phyloP scores from a whole-genome alignment of 2,329 filamentous ascomycete species.

The Neophaeococcomyces mojaviensis region DNA sequence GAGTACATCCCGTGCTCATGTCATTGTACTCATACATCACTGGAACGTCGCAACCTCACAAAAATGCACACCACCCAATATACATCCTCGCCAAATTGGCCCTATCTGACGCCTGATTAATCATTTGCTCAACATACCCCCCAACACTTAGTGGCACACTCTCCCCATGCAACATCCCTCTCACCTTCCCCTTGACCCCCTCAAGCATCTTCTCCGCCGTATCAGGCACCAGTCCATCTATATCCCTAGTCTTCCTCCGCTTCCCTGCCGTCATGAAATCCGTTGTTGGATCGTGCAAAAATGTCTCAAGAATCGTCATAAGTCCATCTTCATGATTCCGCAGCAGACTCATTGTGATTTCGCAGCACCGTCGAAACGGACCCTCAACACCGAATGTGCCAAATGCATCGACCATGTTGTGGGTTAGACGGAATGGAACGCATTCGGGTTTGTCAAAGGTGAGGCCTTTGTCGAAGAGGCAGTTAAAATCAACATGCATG shows the following conservation, averaged over 20 bases:
- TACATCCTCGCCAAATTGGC: constrained; percentile 87
- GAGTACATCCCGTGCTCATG: no score
- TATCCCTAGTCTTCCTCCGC: constrained; percentile 40
- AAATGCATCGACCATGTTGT: constrained; percentile 98
- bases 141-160: constrained; percentile 90
- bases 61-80: constrained; percentile 81
- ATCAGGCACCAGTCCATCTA: constrained; percentile 47
- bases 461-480: constrained; percentile 93
- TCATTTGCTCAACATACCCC: constrained; percentile 93
- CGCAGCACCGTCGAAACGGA: constrained; percentile 82
- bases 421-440: constrained; percentile 92
- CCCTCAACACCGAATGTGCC: constrained; percentile 87
- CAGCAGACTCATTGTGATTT: constrained; percentile 76
- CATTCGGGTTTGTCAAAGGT: constrained; percentile 92
- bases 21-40: no score
- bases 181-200: constrained; percentile 78
- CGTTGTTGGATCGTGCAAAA: constrained; percentile 91
- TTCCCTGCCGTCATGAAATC: constrained; percentile 70
- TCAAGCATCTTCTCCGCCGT: constrained; percentile 77
- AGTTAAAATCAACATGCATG: constrained; percentile 99
- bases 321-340: constrained; percentile 90
- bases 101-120: constrained; percentile 74
- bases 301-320: constrained; percentile 95
- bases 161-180: constrained; percentile 74
- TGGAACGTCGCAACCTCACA: constrained; percentile 32